phyloP scores from a whole-genome alignment of 2,329 filamentous ascomycete genomes.

The Penicillium sp. region DNA sequence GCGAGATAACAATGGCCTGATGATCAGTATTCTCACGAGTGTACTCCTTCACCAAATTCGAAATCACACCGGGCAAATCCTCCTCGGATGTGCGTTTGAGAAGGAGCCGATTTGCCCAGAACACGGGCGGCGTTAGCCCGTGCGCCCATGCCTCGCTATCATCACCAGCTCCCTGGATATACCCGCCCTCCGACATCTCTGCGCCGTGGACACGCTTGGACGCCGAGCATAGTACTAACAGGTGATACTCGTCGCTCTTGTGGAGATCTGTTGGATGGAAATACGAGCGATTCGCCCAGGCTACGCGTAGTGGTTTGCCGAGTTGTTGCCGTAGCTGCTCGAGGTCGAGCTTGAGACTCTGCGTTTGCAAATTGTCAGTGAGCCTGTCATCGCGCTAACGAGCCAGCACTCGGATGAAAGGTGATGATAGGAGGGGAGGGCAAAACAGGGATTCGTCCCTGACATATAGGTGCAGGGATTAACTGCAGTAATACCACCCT shows the following conservation, averaged over 20 bases:
- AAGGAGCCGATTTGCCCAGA: conserved; percentile 70
- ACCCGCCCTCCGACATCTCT: conserved; percentile 72
- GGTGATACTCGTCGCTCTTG: conserved; percentile 62
- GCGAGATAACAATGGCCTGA: conserved; percentile 41
- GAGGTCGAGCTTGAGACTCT: conserved; percentile 65
- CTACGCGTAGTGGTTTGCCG: conserved; percentile 71
- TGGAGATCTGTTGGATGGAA: conserved; percentile 51
- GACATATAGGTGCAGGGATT: background rate
- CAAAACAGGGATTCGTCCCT: background rate
- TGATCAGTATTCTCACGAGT: conserved; percentile 24
- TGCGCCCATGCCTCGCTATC: conserved; percentile 92
- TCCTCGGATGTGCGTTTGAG: conserved; percentile 69
- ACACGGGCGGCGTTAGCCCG: conserved; percentile 75
- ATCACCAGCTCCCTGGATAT: conserved; percentile 93
- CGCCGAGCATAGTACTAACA: conserved; percentile 83
- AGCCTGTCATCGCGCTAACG: background rate
- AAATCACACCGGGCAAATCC: conserved; percentile 60
- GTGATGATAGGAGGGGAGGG: background rate
- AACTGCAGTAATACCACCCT: background rate
- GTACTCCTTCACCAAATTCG: conserved; percentile 43
- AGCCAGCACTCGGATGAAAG: conserved; percentile 11
- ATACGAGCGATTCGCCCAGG: conserved; percentile 78
- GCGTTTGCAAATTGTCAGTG: background rate
- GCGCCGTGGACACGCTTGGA: conserved; percentile 71
- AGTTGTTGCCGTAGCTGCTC: conserved; percentile 59